phyloP scores from a whole-genome alignment of 176 grass and related monocot genomes.

The Oryza coarctata region DNA sequence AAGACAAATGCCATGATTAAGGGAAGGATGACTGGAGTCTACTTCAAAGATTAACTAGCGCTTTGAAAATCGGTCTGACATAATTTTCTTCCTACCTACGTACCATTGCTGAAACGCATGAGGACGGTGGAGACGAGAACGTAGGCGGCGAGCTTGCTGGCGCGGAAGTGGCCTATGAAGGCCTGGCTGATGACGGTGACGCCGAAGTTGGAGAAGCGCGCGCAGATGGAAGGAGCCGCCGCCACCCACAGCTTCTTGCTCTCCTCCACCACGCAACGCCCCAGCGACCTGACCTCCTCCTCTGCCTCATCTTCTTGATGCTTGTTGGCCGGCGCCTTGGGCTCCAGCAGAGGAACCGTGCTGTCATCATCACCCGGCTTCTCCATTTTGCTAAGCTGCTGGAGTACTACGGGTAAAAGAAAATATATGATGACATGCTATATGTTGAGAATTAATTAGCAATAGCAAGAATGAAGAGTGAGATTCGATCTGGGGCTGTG shows the following conservation, averaged over 20 bases:
- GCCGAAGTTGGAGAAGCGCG: conserved; percentile 75
- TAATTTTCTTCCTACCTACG: no score
- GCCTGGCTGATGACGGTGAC: conserved; percentile 91
- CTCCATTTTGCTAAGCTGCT: not conserved
- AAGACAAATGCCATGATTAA: not conserved
- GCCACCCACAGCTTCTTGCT: conserved; percentile 88
- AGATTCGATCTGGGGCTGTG: no score
- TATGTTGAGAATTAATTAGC: no score
- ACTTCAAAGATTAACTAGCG: not conserved
- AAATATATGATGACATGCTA: no score
- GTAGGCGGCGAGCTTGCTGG: conserved; percentile 84
- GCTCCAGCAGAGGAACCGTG: not conserved
- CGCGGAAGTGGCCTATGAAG: conserved; percentile 79
- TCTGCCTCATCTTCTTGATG: not conserved
- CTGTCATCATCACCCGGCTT: not conserved
- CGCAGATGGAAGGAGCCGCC: conserved; percentile 77
- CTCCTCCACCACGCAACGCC: conserved; percentile 46
- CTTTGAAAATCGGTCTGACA: not conserved
- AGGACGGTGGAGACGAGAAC: conserved; percentile 77
- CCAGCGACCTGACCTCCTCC: not conserved
- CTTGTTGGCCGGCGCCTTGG: not conserved
- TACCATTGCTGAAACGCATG: conserved; percentile 70
- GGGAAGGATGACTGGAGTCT: not conserved
- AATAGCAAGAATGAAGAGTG: no score
- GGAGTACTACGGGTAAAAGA: no score